Conservation (phyloP, 2,329 filamentous ascomycete species). For the Dothideomycetes sp. region DNA sequence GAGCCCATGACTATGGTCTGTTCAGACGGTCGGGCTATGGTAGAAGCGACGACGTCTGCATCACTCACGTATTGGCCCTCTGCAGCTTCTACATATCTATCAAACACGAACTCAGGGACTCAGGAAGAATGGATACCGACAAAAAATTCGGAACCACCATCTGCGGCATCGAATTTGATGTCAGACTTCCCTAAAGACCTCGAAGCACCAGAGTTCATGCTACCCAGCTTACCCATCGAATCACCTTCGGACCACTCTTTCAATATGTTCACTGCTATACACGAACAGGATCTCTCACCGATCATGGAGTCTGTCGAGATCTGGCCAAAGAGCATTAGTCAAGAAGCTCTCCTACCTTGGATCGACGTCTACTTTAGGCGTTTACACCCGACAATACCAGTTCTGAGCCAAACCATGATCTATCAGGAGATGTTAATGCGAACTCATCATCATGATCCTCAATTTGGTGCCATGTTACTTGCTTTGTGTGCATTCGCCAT, state of each 20-base stretch:
- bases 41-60: background rate
- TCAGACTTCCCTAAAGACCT: conserved; percentile 22
- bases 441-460: conserved; percentile 35
- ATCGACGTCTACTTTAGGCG: conserved; percentile 38
- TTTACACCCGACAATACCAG: conserved; percentile 34
- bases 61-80: background rate
- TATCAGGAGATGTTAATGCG: conserved; percentile 34
- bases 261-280: conserved; percentile 21
- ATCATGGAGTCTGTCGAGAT: conserved; percentile 20
- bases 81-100: background rate
- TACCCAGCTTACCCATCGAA: conserved; percentile 26
- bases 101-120: too few species aligned
- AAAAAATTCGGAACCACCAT: too few species aligned
- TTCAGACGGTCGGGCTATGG: background rate
- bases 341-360: conserved; percentile 30
- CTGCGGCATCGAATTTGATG: too few species aligned
- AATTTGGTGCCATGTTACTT: conserved; percentile 36
- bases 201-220: conserved; percentile 28
- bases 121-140: too few species aligned
- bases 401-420: conserved; percentile 32
- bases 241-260: conserved; percentile 25
- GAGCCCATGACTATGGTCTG: background rate
- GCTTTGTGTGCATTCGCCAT: conserved; percentile 36
- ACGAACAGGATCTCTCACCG: conserved; percentile 27
- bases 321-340: conserved; percentile 33